Evolutionary conservation across 129 eudicot genomes (phyloP), one percentile per base, ranked within the genome.

Genomic region (Centaurea solstitialis): DNA sequence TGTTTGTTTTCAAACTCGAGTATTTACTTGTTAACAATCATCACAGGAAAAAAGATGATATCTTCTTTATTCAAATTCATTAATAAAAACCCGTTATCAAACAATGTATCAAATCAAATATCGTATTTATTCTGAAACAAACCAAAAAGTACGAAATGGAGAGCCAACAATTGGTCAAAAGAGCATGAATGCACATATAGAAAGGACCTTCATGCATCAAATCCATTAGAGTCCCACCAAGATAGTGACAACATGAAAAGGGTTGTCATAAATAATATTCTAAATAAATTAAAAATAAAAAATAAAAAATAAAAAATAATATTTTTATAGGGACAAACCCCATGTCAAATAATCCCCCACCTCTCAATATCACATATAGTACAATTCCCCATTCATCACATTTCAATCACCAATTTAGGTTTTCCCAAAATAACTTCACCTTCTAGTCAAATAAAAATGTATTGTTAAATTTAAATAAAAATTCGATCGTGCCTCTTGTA

Each of bases 81-180:
- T 5, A 53, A 53, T 53, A 5, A 53, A 17, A 53, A 53, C 5
- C 64, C 0, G 65, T 57, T 57, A 57, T 17, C 21, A 53, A 53
- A 17, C 64, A 53, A 53, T 7, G 64, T 57, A 57, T 57, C 65
- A 57, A 57, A 57, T 53, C 64, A 53, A 13, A 53, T 3, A 53
- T 53, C 64, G 64, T 57, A 57, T 57, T 57, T 57, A 57, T 57
- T 57, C n/a, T 57, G 65, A 57, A 57, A 57, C 22, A 57, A 4
- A 26, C 50, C 28, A 15, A 40, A 76, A 64, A 61, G 78, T 78
- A 70, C 74, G n/a, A 71, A 57, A 30, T 20, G 62, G 76, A 30
- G 73, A 70, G 15, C 86, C 81, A 76, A 76, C 86, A 82, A 70
- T 71, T 71, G 86, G 86, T 82, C 86, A 82, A 82, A 82, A 61